Evolutionary conservation across 2,329 filamentous ascomycete genomes (phyloP), one percentile per base, ranked within the genome.

Genomic region (Bisporella sp.): DNA sequence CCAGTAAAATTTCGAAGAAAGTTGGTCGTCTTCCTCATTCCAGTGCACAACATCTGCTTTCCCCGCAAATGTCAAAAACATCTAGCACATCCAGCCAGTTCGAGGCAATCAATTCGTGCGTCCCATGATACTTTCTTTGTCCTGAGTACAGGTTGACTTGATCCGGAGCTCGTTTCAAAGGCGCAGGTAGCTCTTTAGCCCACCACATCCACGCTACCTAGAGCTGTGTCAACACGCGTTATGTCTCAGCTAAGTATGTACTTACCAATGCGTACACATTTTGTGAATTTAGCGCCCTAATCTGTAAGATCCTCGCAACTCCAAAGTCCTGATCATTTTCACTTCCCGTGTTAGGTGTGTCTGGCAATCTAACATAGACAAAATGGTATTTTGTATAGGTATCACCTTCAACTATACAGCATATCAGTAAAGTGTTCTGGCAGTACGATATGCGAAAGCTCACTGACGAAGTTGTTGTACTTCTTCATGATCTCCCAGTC

Each of bases 291-390:
- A 77, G 76, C 7, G 85, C 87, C 53, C 86, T 78, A 50, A 92
- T 83, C 65, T 93, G 87, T 21, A 91, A 75, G 45, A 93, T 85
- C 57, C 80, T 78, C 6, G 84, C 89, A 5, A 91, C 81, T 87
- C 87, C 92, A 62, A 73, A 73, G 28, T 69, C 62, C 31, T 68
- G 59, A 7, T 57, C 44, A 42, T 54, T 44, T 5, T 52, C 57
- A 13, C 57, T 51, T 31, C 49, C 60, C 52, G 57, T 68, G 28
- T 54, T 51, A 33, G 60, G 60, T 31, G 60, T 61, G 33, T 54
- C 60, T 52, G 57, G 54, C 8, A 56, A 55, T 31, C 59, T 57
- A 5, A 67, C 61, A 52, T 57, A 66, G 2, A 67, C 61, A 33
- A 62, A 60, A 12, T 63, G 57, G 40, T 64, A 62, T 31, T 63